Conservation (phyloP, 1,284 basidiomycete species). For the Puccinia coronata region DNA sequence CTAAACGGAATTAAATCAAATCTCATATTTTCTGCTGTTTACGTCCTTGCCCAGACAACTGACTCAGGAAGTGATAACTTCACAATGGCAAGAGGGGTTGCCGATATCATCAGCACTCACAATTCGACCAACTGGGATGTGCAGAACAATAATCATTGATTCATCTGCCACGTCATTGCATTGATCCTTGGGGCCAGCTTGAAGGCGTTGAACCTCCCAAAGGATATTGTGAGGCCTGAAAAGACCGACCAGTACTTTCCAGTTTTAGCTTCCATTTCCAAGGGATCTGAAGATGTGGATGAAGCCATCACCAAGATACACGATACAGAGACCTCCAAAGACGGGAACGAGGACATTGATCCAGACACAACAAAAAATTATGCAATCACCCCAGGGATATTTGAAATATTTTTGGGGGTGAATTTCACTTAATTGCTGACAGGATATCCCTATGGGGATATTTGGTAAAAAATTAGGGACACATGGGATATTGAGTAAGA, state of each 20-base stretch:
- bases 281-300: neutral
- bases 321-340: too few relatives aligned
- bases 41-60: constrained; percentile 1
- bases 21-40: neutral
- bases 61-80: constrained; percentile 14
- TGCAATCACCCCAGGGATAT: too few relatives aligned
- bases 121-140: neutral
- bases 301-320: neutral
- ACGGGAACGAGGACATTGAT: neutral
- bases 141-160: neutral
- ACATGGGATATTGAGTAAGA: too few relatives aligned
- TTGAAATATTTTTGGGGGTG: too few relatives aligned
- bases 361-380: too few relatives aligned
- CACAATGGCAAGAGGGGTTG: constrained; percentile 9
- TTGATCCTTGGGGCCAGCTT: neutral
- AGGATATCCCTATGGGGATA: too few relatives aligned
- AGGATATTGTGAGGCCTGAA: neutral
- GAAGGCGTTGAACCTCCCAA: neutral
- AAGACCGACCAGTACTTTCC: neutral
- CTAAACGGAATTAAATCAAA: too few relatives aligned
- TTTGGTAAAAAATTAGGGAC: too few relatives aligned
- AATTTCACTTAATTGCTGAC: too few relatives aligned
- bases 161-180: neutral
- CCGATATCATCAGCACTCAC: neutral
- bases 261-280: too few relatives aligned